A percentile compares a stretch with the other conserved stretches of the same genome.
Conservation (phyloP, 805 yeast species). For the Candida qinlingensis region DNA sequence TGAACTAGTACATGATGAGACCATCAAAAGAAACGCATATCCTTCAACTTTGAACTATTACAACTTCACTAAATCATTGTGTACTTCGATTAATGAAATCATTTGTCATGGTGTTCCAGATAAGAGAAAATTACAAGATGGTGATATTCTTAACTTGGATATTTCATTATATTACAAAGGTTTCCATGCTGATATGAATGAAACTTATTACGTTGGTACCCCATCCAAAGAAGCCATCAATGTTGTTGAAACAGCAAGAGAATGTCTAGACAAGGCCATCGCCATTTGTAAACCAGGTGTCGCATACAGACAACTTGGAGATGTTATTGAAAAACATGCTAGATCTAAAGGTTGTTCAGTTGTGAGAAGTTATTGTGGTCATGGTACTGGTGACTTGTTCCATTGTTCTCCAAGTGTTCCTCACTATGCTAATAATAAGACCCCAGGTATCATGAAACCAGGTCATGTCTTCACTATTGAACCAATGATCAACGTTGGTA, state of each 20-base stretch:
- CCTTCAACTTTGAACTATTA: constrained; percentile 95
- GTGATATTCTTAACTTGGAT: constrained; percentile 91
- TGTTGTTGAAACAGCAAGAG: constrained; percentile 88
- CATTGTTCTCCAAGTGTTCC: constrained; percentile 92
- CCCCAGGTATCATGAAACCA: constrained; percentile 89
- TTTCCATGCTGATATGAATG: constrained; percentile 90
- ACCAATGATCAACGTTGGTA: constrained; percentile 91
- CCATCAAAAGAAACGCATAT: constrained; percentile 82
- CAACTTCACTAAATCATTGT: constrained; percentile 86
- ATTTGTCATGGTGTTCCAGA: constrained; percentile 98
- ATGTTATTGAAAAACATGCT: constrained; percentile 84
- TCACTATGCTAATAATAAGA: constrained; percentile 90
- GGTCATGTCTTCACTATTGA: constrained; percentile 97
- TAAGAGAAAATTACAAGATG: constrained; percentile 78
- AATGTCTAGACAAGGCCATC: constrained; percentile 80
- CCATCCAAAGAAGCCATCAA: constrained; percentile 78
- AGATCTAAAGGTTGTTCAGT: constrained; percentile 73
- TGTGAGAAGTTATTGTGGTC: constrained; percentile 89
- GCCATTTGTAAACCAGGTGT: constrained; percentile 85
- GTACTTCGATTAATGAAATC: constrained; percentile 92
- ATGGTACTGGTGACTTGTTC: constrained; percentile 82
- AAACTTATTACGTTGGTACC: constrained; percentile 94
- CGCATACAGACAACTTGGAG: constrained; percentile 81
- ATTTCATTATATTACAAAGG: constrained; percentile 83
- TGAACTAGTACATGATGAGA: constrained; percentile 78